These are phyloP conservation scores for Talaromyces proteolyticus DNA, from an alignment of 495 filamentous ascomycete species.

Conservation along the genomic window DNA sequence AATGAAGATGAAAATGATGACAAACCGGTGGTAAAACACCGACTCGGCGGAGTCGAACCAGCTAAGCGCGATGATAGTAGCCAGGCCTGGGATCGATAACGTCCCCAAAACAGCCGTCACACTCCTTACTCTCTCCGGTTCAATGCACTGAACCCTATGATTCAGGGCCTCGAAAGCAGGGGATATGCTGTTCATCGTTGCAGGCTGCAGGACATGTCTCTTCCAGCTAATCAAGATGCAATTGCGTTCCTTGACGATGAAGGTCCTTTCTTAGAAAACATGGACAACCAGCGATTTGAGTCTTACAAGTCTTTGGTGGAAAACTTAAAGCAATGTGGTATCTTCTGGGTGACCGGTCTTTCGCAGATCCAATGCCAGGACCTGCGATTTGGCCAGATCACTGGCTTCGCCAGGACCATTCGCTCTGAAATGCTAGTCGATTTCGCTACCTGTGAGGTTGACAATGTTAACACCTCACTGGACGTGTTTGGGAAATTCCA, in stretches of 20 bases:
- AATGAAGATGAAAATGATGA: no score
- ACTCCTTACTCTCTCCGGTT: no score
- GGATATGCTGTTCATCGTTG: no score
- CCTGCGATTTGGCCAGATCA: not conserved
- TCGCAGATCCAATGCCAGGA: conserved; percentile 2
- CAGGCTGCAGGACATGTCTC: not conserved
- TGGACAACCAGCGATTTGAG: not conserved
- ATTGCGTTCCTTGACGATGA: not conserved
- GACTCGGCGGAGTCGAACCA: no score
- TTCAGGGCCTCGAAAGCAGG: no score
- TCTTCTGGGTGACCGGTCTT: conserved; percentile 8
- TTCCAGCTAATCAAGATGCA: conserved; percentile 2
- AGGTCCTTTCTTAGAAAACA: not conserved
- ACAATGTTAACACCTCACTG: not conserved
- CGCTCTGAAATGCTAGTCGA: conserved; percentile 6
- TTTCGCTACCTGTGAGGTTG: conserved; percentile 11
- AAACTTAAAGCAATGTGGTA: not conserved
- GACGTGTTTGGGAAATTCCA: not conserved
- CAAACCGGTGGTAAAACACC: no score
- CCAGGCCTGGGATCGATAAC: no score
- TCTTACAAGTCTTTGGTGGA: not conserved
- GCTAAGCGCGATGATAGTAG: no score
- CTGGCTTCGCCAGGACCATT: conserved; percentile 12
- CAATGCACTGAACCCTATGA: no score
- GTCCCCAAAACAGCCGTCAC: no score